Conservation (phyloP, 192 early-diverging fungal genomes). For the Geranomyces michiganensis region DNA sequence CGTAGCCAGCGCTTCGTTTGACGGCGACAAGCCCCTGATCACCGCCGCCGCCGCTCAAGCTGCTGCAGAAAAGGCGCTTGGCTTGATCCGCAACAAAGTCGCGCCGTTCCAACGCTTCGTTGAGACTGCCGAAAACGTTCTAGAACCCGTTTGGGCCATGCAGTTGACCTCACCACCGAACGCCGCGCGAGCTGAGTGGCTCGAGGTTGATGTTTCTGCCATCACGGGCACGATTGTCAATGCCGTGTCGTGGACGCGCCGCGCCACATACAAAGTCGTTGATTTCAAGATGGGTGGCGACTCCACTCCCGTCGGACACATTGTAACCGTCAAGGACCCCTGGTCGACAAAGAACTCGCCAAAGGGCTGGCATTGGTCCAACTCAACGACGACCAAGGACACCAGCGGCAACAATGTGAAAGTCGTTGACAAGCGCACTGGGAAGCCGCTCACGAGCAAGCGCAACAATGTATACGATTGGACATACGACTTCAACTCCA, state of each 20-base stretch:
- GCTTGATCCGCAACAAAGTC: neutral
- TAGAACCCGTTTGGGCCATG: slow-evolving; percentile 29
- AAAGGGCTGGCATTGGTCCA: slow-evolving; percentile 54
- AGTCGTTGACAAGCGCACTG: too few species aligned
- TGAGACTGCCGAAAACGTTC: slow-evolving; percentile 17
- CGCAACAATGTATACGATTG: too few species aligned
- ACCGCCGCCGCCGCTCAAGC: slow-evolving; percentile 3
- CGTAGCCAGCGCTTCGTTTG: neutral
- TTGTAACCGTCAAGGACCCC: too few species aligned
- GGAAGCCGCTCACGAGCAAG: too few species aligned
- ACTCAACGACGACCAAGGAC: slow-evolving; percentile 9
- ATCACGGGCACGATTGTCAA: slow-evolving; percentile 31
- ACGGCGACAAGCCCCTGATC: neutral
- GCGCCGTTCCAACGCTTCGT: slow-evolving; percentile 13
- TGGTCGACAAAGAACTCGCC: too few species aligned
- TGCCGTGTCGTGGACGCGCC: slow-evolving; percentile 21
- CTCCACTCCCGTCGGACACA: slow-evolving; percentile 31
- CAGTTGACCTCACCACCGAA: slow-evolving; percentile 6
- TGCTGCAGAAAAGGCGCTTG: slow-evolving; percentile 18
- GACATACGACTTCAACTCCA: too few species aligned
- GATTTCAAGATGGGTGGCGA: too few species aligned
- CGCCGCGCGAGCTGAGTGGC: too few species aligned
- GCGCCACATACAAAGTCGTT: too few species aligned
- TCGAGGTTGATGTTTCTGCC: slow-evolving; percentile 30
- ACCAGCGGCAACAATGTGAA: too few species aligned